Evolutionary conservation across 306 rosid genomes (phyloP).

Genomic region (Chamaecrista fasciculata): DNA sequence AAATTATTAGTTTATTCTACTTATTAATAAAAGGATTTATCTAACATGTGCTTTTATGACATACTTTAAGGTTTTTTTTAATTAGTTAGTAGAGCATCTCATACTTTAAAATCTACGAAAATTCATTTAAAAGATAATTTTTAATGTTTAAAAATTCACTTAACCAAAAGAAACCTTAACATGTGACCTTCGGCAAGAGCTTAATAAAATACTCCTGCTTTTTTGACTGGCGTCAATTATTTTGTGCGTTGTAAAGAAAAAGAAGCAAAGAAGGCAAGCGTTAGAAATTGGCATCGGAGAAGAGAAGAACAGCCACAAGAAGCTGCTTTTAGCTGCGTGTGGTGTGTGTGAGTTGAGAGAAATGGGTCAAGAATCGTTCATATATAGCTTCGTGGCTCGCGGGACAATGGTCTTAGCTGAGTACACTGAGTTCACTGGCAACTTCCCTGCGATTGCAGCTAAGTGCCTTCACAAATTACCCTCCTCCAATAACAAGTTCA

Average conservation of each 20-base stretch:
- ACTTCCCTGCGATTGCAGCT: slow-evolving; percentile 89
- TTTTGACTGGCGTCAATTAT: slow-evolving; percentile 9
- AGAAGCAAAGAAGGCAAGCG: slow-evolving; percentile 17
- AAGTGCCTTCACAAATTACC: slow-evolving; percentile 88
- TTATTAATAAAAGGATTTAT: too few relatives aligned
- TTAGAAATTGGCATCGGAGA: slow-evolving; percentile 1
- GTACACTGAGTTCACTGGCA: slow-evolving; percentile 91
- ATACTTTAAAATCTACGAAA: too few relatives aligned
- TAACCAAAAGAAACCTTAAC: too few relatives aligned
- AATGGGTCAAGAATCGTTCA: slow-evolving; percentile 86
- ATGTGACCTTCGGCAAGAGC: too few relatives aligned
- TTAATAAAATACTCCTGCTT: too few relatives aligned
- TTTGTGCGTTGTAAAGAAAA: slow-evolving; percentile 28
- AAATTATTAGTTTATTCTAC: too few relatives aligned
- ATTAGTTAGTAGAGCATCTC: too few relatives aligned
- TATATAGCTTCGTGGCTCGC: slow-evolving; percentile 88
- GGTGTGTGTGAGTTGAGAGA: neutral
- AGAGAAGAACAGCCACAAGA: neutral
- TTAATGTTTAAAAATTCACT: too few relatives aligned
- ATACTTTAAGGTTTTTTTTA: too few relatives aligned
- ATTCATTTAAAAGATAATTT: too few relatives aligned
- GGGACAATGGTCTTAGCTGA: slow-evolving; percentile 91
- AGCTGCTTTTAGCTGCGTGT: neutral
- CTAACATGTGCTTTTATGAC: too few relatives aligned
- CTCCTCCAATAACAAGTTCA: slow-evolving; percentile 86